Evolutionary conservation across 2,329 filamentous ascomycete species (phyloP), one percentile per base, ranked within the genome.

Genomic region (Neocucurbitaria cava): DNA sequence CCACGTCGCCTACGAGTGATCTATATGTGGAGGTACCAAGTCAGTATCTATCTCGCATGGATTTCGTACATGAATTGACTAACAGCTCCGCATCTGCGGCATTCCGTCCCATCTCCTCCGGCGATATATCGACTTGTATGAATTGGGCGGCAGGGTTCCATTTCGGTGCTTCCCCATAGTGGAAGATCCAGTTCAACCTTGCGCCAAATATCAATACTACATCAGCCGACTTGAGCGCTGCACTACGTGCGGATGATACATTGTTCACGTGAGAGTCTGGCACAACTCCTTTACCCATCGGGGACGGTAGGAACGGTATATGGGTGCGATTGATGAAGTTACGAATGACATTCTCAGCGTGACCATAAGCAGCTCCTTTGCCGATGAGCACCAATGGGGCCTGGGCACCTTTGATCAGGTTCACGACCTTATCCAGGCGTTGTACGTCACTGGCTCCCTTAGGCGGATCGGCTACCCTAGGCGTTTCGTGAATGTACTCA

Each of bases 211-310:
- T 72, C 3, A 86, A 66, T 15, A 85, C 81, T 1, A 86, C 79
- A 62, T 86, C 83, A 3, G 84, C 81, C 36, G 79, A 70, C 62
- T 80, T 81, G 36, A 86, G 70, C 3, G 83, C 83, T 15, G 80
- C 76, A 39, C 82, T 83, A 49, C 84, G 77, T 3, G 83, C 82
- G 42, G 82, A 81, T 2, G 83, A 82, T 15, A 76, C 76, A 62
- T 86, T 85, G 44, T 79, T 72, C 0, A 78, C 75, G 63, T 84
- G 81, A 0, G 80, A 83, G 59, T 85, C 83, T 9, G 83, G 76
- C 1, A 85, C 61, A 5, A 86, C 77, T 20, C 84, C 84, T 64
- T 86, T 86, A 4, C 83, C 84, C 82, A 85, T 86, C 1, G 83
- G 84, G 1, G 82, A 84, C 0, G 83, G 82, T 6, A 86, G 72